Conservation (phyloP, 2,329 filamentous ascomycete species). For the Penicillium sp. region DNA sequence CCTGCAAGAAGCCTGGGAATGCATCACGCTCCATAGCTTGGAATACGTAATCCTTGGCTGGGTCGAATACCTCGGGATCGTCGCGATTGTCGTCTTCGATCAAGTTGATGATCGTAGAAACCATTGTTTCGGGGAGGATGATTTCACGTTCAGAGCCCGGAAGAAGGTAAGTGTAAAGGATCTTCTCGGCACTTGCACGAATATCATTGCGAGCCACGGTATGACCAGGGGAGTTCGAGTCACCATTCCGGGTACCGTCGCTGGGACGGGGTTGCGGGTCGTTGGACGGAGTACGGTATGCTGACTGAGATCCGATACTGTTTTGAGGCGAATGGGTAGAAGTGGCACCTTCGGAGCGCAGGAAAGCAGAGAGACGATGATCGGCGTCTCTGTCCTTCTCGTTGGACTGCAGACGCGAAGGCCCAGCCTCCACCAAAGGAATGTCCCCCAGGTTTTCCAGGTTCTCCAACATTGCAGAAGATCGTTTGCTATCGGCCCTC, state of each 20-base stretch:
- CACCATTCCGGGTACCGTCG: slow-evolving; percentile 65
- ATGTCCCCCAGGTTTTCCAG: slow-evolving; percentile 71
- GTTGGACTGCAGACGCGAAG: slow-evolving; percentile 58
- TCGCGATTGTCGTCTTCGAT: slow-evolving; percentile 92
- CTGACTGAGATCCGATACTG: slow-evolving; percentile 55
- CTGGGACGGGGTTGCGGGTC: slow-evolving; percentile 59
- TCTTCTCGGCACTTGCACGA: slow-evolving; percentile 92
- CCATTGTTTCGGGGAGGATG: slow-evolving; percentile 84
- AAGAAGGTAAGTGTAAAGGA: slow-evolving; percentile 95
- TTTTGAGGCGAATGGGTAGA: slow-evolving; percentile 58
- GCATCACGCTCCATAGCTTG: slow-evolving; percentile 99
- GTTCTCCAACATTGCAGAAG: slow-evolving; percentile 76
- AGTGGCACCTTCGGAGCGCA: slow-evolving; percentile 64
- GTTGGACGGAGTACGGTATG: slow-evolving; percentile 41
- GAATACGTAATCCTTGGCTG: slow-evolving; percentile 98
- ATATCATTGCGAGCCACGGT: slow-evolving; percentile 89
- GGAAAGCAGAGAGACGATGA: slow-evolving; percentile 86
- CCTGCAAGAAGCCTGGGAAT: slow-evolving; percentile 94
- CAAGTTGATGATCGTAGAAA: slow-evolving; percentile 79
- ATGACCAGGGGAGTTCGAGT: slow-evolving; percentile 81
- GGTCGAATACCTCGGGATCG: slow-evolving; percentile 95
- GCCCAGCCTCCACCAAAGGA: slow-evolving; percentile 52
- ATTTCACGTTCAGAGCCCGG: slow-evolving; percentile 97
- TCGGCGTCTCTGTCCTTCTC: slow-evolving; percentile 79
- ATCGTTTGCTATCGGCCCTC: slow-evolving; percentile 78